Base-by-base conservation (phyloP, 163 green algal genomes). In the Picocystis sp. region DNA sequence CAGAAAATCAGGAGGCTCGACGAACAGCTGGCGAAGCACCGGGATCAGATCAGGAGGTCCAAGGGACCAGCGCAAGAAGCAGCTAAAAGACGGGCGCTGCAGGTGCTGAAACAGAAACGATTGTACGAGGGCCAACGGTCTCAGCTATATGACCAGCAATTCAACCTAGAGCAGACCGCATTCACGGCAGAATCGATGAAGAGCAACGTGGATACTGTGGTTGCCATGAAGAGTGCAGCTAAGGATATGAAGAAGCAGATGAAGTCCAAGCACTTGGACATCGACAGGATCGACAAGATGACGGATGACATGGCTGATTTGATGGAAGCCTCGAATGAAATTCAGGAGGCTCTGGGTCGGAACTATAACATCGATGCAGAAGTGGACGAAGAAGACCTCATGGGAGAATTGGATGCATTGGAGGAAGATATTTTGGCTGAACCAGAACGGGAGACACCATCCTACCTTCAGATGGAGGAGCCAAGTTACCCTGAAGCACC, bases 141-240 rank as follows among this genome's bases (percentile, higher is more conserved):
- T 43, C 81, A 93, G 65, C 72, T 98, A n/a, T 93, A 89, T 67
- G 75, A 83, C 47, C 89, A 97, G 70, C 80, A 92, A 55, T 95
- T 89, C 76, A 94, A 94, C 54, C 64, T 98, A 59, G 89, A 98
- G 57, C 79, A 93, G 60, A 84, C 87, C 6, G 58, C 73, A 1
- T 96, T 95, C 72, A 80, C 83, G 5, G 69, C 86, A 17, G 66
- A 93, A 54, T 74, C 53, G 10, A 57, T 76, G 2, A 72, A 75
- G 53, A 66, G 69, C 17, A 61, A 63, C 5, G 34, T 57, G 41
- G 43, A 63, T 21, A 38, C 1, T 22, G 13, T 73, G 25, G 24
- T 72, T 49, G 80, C 80, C 5, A 77, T 93, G 57, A 79, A 82
- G 56, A 63, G 55, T 6, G 86, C 83, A 0, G 60, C 61, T 63